Percentiles rank a stretch among this genome's conserved stretches.
Evolutionary conservation across 2,329 filamentous ascomycete genomes (phyloP).

Genomic region (Colletotrichum viniferum): DNA sequence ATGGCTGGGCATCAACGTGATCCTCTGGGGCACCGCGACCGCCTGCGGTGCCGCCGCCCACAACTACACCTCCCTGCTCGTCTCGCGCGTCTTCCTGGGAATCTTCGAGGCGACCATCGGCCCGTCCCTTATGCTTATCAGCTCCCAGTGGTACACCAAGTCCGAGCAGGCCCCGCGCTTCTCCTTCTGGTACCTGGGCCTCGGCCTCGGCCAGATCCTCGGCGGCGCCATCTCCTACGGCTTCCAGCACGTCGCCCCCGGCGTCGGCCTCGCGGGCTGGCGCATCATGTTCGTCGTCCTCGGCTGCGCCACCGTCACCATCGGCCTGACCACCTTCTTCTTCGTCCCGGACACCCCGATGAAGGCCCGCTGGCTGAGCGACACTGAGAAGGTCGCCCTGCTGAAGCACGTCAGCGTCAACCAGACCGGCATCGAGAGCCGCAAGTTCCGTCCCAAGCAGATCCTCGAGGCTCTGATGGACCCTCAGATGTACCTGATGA

Average conservation of each 20-base stretch:
- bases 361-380: constrained; percentile 39
- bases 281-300: constrained; percentile 51
- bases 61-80: constrained; percentile 58
- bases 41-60: constrained; percentile 57
- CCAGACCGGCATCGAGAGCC: constrained; percentile 61
- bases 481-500: constrained; percentile 55
- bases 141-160: constrained; percentile 62
- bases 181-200: constrained; percentile 64
- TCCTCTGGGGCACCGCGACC: constrained; percentile 62
- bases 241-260: constrained; percentile 55
- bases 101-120: constrained; percentile 66
- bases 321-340: constrained; percentile 41
- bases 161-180: constrained; percentile 63
- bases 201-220: constrained; percentile 62
- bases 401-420: constrained; percentile 60
- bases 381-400: constrained; percentile 44
- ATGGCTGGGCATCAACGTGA: constrained; percentile 63
- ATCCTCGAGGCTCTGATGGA: constrained; percentile 56
- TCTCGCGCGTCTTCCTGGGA: constrained; percentile 61
- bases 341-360: constrained; percentile 53
- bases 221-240: constrained; percentile 51
- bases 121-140: constrained; percentile 65
- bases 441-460: constrained; percentile 56
- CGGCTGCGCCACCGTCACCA: constrained; percentile 43
- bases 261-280: constrained; percentile 40